These are phyloP conservation scores for Limonium bicolor DNA, from an alignment of 148 eudicot species.

Conservation along the genomic window DNA sequence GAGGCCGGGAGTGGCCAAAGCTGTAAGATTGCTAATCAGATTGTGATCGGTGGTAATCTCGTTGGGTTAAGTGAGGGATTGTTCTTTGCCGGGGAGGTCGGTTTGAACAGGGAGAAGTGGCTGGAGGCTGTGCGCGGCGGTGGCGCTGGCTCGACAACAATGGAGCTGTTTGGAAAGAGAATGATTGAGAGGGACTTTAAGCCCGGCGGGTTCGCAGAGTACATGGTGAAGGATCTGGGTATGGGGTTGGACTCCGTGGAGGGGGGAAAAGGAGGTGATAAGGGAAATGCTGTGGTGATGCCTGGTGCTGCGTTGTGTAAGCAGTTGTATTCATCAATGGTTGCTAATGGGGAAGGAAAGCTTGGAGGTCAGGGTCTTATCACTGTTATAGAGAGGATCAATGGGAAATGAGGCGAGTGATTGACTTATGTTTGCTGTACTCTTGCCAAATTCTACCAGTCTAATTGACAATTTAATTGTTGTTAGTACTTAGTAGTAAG, in stretches of 20 bases:
- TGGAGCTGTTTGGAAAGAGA: constrained; percentile 77
- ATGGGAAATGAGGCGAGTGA: constrained; percentile 50
- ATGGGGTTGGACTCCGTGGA: constrained; percentile 64
- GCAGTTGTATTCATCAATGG: constrained; percentile 77
- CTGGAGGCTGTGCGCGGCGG: constrained; percentile 65
- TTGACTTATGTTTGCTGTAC: too few species aligned
- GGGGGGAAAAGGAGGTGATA: constrained; percentile 17
- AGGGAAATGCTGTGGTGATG: constrained; percentile 27
- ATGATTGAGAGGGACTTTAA: constrained; percentile 59
- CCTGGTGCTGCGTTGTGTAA: constrained; percentile 66
- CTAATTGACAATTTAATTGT: too few species aligned
- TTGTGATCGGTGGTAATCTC: constrained; percentile 57
- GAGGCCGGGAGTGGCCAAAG: constrained; percentile 54
- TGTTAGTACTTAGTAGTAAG: too few species aligned
- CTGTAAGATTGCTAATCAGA: constrained; percentile 83
- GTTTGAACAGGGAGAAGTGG: constrained; percentile 40
- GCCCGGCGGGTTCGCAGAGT: constrained; percentile 84
- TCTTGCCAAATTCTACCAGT: too few species aligned
- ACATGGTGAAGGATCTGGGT: constrained; percentile 92
- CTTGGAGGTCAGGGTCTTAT: constrained; percentile 69
- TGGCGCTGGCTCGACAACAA: constrained; percentile 59
- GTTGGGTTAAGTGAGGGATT: constrained; percentile 80
- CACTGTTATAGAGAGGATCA: constrained; percentile 64
- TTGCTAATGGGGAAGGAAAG: constrained; percentile 83
- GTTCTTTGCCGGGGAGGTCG: constrained; percentile 56